Evolutionary conservation across 2,329 filamentous ascomycete species (phyloP).

Genomic region (Hortaea werneckii): DNA sequence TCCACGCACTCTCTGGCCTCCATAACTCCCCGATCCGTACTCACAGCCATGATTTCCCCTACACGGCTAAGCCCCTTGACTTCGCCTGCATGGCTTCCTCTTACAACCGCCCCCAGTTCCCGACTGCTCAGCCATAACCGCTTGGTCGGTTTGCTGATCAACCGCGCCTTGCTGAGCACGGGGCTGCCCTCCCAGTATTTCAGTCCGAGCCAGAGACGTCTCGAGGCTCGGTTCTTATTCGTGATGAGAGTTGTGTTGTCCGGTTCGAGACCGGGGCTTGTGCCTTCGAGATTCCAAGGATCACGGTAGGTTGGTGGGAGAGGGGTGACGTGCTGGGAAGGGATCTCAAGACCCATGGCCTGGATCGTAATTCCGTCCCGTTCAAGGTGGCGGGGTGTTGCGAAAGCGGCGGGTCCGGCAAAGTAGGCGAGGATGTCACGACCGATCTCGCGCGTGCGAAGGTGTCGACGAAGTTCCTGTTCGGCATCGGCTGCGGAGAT

Average conservation of each 20-base stretch:
- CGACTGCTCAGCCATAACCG: conserved; percentile 55
- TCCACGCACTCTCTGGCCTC: conserved; percentile 76
- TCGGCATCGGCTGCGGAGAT: not conserved
- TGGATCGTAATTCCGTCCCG: conserved; percentile 20
- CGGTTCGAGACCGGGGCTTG: not conserved
- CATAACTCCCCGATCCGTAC: conserved; percentile 66
- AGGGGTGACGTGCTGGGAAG: conserved; percentile 18
- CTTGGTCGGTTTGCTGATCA: conserved; percentile 66
- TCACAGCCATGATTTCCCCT: conserved; percentile 74
- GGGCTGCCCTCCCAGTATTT: conserved; percentile 83
- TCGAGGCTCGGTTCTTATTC: conserved; percentile 54
- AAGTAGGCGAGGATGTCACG: conserved; percentile 6
- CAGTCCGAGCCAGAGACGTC: conserved; percentile 76
- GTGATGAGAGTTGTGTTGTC: conserved; percentile 23
- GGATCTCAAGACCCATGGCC: conserved; percentile 21
- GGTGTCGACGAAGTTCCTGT: conserved; percentile 1
- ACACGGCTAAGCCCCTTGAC: conserved; percentile 63
- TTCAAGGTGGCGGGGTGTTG: conserved; percentile 13
- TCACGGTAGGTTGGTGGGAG: conserved; percentile 14
- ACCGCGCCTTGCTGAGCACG: conserved; percentile 56
- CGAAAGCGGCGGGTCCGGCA: conserved; percentile 5
- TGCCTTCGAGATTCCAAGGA: conserved; percentile 17
- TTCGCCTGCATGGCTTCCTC: conserved; percentile 56
- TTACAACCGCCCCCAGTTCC: conserved; percentile 54
- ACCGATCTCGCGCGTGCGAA: conserved; percentile 3